These are phyloP conservation scores for Flaveria floridana DNA, from an alignment of 140 eudicot species.

Conservation along the genomic window DNA sequence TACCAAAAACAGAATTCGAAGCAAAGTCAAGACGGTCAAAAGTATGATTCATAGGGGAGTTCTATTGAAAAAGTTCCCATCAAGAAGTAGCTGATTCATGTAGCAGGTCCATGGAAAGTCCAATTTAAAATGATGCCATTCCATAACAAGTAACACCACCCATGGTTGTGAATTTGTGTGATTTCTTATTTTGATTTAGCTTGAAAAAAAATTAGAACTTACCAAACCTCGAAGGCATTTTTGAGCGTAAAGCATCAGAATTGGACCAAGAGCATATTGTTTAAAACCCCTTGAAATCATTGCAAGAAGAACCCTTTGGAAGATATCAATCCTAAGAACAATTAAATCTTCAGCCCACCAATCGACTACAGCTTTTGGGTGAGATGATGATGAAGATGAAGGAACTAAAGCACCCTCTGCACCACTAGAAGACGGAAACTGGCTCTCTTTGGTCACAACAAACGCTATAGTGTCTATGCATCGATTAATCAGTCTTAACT, in stretches of 20 bases:
- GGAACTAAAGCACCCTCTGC: slow-evolving; percentile 36
- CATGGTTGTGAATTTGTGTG: neutral
- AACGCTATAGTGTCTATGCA: slow-evolving; percentile 74
- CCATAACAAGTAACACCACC: no score
- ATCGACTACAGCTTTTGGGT: slow-evolving; percentile 57
- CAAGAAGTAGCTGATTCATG: no score
- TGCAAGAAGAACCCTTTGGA: slow-evolving; percentile 86
- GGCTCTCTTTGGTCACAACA: slow-evolving; percentile 71
- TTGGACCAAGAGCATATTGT: slow-evolving; percentile 85
- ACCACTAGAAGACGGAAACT: slow-evolving; percentile 35
- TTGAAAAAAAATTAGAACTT: slow-evolving; percentile 32
- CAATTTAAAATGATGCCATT: no score
- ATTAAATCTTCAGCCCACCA: slow-evolving; percentile 99
- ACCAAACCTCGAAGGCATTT: slow-evolving; percentile 95
- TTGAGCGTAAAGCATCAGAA: slow-evolving; percentile 89
- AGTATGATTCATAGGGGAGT: no score
- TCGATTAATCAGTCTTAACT: slow-evolving; percentile 52
- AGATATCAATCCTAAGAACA: slow-evolving; percentile 66
- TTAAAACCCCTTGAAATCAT: slow-evolving; percentile 90
- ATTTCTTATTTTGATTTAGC: neutral
- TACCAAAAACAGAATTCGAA: no score
- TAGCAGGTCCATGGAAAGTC: no score
- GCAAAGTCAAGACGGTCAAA: no score
- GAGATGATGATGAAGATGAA: slow-evolving; percentile 35
- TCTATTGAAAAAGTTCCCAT: no score